Conservation (phyloP, 73 alveolate genomes). For the Blepharisma stoltei region DNA sequence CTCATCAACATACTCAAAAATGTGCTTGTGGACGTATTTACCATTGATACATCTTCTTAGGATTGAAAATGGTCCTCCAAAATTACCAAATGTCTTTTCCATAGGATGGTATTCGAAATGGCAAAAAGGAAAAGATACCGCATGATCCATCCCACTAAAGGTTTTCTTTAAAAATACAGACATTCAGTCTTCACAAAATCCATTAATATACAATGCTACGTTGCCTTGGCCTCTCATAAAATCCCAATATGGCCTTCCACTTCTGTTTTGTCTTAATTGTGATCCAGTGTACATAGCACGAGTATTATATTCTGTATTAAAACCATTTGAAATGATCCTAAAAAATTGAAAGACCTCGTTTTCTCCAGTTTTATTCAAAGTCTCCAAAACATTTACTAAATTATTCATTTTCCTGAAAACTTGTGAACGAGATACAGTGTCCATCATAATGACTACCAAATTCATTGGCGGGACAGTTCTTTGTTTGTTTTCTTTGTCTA, state of each 20-base stretch:
- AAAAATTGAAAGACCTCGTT: slow-evolving; percentile 24
- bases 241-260: slow-evolving; percentile 29
- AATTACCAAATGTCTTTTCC: slow-evolving; percentile 25
- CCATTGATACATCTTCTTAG: slow-evolving; percentile 37
- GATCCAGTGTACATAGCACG: slow-evolving; percentile 34
- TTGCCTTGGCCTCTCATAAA: slow-evolving; percentile 8
- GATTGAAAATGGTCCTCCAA: slow-evolving; percentile 27
- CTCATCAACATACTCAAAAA: slow-evolving; percentile 31
- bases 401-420: slow-evolving; percentile 14
- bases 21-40: slow-evolving; percentile 7
- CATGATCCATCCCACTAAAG: slow-evolving; percentile 27
- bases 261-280: slow-evolving; percentile 27
- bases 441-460: slow-evolving; percentile 28
- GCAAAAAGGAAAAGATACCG: neutral
- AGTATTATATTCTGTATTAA: slow-evolving; percentile 27
- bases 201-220: slow-evolving; percentile 24
- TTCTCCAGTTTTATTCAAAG: neutral
- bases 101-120: slow-evolving; percentile 29
- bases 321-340: slow-evolving; percentile 22
- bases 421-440: neutral
- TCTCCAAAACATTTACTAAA: neutral
- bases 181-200: slow-evolving; percentile 31
- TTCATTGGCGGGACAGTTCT: slow-evolving; percentile 2
- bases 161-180: slow-evolving; percentile 4
- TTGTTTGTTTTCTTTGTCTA: slow-evolving; percentile 6